Evolutionary conservation across 768 basidiomycete species (phyloP).

Genomic region (Postia placenta): DNA sequence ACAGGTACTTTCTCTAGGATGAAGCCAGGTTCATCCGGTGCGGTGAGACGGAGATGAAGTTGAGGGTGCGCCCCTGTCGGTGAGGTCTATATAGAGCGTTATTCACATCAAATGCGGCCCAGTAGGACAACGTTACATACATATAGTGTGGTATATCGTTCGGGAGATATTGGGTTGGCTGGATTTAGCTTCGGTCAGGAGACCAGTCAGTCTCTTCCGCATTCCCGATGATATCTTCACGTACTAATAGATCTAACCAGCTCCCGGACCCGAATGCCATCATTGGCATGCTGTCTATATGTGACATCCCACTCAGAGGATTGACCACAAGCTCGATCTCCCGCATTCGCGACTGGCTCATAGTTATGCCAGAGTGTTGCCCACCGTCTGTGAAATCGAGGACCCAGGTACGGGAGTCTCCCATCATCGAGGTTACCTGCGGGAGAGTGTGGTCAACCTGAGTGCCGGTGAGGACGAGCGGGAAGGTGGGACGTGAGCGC

Average conservation of each 20-base stretch:
- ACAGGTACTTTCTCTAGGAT: conserved; percentile 66
- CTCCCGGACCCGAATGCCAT: conserved; percentile 45
- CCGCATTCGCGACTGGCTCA: conserved; percentile 68
- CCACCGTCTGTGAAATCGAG: conserved; percentile 66
- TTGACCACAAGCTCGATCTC: conserved; percentile 65
- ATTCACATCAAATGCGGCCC: not conserved
- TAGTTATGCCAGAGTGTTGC: conserved; percentile 48
- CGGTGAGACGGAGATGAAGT: conserved; percentile 55
- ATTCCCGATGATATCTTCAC: too few relatives aligned
- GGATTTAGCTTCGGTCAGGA: conserved; percentile 59
- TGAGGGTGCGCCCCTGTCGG: conserved; percentile 65
- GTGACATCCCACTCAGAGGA: conserved; percentile 43
- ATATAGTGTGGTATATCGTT: conserved; percentile 63
- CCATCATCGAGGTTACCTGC: conserved; percentile 27
- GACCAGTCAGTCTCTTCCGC: too few relatives aligned
- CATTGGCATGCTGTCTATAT: conserved; percentile 35
- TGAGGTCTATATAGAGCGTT: conserved; percentile 40
- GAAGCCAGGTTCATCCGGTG: conserved; percentile 75
- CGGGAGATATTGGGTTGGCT: conserved; percentile 37
- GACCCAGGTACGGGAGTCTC: conserved; percentile 42
- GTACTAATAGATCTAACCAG: conserved; percentile 63
- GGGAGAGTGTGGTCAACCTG: conserved; percentile 50
- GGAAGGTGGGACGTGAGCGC: conserved; percentile 43
- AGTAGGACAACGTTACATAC: conserved; percentile 35
- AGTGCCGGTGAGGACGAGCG: conserved; percentile 39